Base-by-base conservation (phyloP, 805 yeast genomes). In the Komagataella kurtzmanii region DNA sequence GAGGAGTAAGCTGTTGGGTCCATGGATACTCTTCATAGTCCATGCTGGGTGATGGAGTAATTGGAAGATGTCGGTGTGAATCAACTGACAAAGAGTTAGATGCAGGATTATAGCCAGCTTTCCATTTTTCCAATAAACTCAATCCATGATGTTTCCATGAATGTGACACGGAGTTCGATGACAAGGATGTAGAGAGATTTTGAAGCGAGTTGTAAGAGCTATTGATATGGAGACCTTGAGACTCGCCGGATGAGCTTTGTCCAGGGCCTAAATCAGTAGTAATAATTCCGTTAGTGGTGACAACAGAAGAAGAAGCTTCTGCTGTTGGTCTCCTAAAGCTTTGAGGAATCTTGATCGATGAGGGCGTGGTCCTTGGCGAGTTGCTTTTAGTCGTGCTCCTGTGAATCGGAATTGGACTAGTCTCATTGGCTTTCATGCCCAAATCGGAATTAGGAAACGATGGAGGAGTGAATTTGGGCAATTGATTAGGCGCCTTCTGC, bases 71-170 rank as follows among this genome's bases (percentile, higher is more conserved):
- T 30, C 40, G 12, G 14, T 30, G 40, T 30, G 40, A 30, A 10
- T 30, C 17, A 49, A 30, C 3, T 45, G 10, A 7, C 46, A 17
- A 53, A 46, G 23, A 23, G 23, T 2, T 53, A 17, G 17, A 56
- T 49, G 24, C 44, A 19, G 49, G 23, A 30, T 36, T 47, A 19
- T 68, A 61, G 1, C 72, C 65, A 51, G 61, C 62, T 52, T 65
- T 66, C 77, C 78, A 73, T 55, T 69, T 71, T 7, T 73, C 78
- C 56, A 73, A 57, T 53, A 73, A 71, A 49, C 74, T 67, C 21
- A 72, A 67, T 1, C 76, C 74, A 23, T 71, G 53, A 51, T 70
- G 69, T 51, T 64, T 69, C 51, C 72, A 62, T 2, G 75, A 71
- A 10, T 74, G 68, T 3, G 75, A 69, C 18, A 69, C 64, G 69